Evolutionary conservation across 2,329 filamentous ascomycete species (phyloP).

Genomic region (Helicocarpus griseus): DNA sequence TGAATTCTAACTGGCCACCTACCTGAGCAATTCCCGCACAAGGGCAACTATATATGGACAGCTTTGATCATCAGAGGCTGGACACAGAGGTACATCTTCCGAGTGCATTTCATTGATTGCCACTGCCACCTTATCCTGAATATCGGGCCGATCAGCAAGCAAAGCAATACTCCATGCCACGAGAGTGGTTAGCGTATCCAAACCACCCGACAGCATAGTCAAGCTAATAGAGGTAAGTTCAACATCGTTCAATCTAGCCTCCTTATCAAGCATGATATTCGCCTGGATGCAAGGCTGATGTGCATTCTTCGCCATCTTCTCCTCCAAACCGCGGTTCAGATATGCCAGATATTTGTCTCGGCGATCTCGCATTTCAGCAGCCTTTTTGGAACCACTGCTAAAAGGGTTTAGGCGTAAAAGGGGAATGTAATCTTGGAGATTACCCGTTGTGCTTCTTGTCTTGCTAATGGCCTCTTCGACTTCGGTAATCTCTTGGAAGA

Average conservation of each 20-base stretch:
- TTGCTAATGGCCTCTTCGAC: constrained; percentile 53
- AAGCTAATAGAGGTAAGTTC: constrained; percentile 57
- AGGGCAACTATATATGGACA: constrained; percentile 55
- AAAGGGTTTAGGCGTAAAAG: constrained; percentile 52
- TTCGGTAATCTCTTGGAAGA: constrained; percentile 55
- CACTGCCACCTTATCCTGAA: constrained; percentile 50
- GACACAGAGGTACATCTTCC: constrained; percentile 47
- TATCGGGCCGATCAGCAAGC: constrained; percentile 49
- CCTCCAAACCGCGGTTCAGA: constrained; percentile 50
- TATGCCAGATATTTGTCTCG: constrained; percentile 51
- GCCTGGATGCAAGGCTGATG: constrained; percentile 58
- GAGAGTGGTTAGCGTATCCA: constrained; percentile 58
- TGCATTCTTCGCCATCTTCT: constrained; percentile 50
- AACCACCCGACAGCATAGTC: constrained; percentile 58
- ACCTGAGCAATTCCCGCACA: constrained; percentile 52
- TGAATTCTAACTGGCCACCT: too few species aligned
- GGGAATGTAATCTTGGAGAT: constrained; percentile 54
- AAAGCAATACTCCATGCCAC: constrained; percentile 57
- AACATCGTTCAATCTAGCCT: constrained; percentile 51
- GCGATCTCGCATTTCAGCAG: constrained; percentile 50
- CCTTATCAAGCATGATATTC: constrained; percentile 55
- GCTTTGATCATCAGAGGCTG: constrained; percentile 53
- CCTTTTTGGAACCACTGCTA: constrained; percentile 47
- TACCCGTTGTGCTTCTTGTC: constrained; percentile 51
- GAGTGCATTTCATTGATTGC: constrained; percentile 49